Base-by-base conservation (phyloP, 306 rosid genomes). In the Spatholobus suberectus region DNA sequence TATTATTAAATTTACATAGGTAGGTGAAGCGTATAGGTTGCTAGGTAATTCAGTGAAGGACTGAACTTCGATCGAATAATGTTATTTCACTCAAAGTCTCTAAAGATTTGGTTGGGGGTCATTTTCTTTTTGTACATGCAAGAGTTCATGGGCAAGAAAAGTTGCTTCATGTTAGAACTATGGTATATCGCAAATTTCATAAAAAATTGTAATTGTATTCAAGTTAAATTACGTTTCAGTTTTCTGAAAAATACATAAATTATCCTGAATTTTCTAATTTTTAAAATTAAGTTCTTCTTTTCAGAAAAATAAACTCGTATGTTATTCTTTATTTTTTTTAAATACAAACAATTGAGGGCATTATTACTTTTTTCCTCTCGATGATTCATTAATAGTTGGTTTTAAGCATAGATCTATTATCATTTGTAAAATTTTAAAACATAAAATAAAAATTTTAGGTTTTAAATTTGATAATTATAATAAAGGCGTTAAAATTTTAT, bases 121-220 rank as follows among this genome's bases (percentile, higher is more conserved):
- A 34, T 51, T 51, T 73, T 52, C 66, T 73, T 73, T 73, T 32
- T 3, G 78, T 32, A 72, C 77, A 72, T 72, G 32, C 34, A 18
- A 51, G 1, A 51, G n/a, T 72, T 72, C 0, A n/a, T 32, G 5
- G 0, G 8, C 4, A 29, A 27, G 6, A 47, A 17, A 71, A 17
- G 4, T 9, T 6, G 32, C 27, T 26, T 15, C 17, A 17, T 46
- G 8, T 44, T 69, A 41, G 17, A 43, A 18, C 10, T 5, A 69
- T 11, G 34, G 0, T 12, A 41, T 41, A 7, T 12, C 9, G 17
- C 23, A 41, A 20, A 21, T 11, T 67, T 68, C 18, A 68, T 68
- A 37, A n/a, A 34, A 58, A 57, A n/a, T n/a, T n/a, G n/a, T 2
- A 51, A n/a, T n/a, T 0, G 3, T 8, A 24, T 9, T 49, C 0